Conservation (phyloP, 2,329 filamentous ascomycete genomes). For the Cladophialophora chaetospira region DNA sequence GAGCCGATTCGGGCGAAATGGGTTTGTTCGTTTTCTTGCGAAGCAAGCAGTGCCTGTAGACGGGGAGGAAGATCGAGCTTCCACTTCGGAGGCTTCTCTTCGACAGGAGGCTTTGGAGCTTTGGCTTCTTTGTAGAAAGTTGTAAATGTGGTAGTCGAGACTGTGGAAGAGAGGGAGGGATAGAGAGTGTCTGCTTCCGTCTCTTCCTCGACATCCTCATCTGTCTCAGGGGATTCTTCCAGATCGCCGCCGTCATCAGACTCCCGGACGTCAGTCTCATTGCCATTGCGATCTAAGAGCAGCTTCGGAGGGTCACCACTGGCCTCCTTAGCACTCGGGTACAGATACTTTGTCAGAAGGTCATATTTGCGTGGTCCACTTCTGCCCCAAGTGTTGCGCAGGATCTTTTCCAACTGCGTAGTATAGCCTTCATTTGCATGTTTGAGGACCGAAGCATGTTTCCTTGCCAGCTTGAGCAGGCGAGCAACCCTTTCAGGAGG, state of each 20-base stretch:
- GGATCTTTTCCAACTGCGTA: slow-evolving; percentile 53
- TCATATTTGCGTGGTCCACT: slow-evolving; percentile 55
- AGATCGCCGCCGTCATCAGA: background rate
- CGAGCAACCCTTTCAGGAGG: slow-evolving; percentile 22
- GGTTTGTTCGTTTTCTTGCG: slow-evolving; percentile 39
- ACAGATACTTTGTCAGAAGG: slow-evolving; percentile 45
- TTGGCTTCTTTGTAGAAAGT: background rate
- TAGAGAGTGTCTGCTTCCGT: slow-evolving; percentile 21
- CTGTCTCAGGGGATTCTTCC: background rate
- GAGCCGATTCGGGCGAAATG: slow-evolving; percentile 33
- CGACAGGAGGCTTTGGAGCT: background rate
- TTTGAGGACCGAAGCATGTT: slow-evolving; percentile 48
- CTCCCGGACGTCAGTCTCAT: background rate
- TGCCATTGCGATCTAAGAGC: background rate
- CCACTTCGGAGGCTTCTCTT: slow-evolving; percentile 39
- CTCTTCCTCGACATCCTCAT: background rate
- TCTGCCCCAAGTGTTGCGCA: slow-evolving; percentile 60
- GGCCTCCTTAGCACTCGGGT: background rate
- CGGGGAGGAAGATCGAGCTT: slow-evolving; percentile 38
- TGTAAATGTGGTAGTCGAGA: background rate
- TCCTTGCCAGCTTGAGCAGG: slow-evolving; percentile 33
- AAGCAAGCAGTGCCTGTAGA: slow-evolving; percentile 39
- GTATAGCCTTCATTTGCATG: slow-evolving; percentile 60
- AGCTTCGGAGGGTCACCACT: background rate
- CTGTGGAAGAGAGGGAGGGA: background rate